A percentile compares a stretch with the other conserved stretches of the same genome.
Evolutionary conservation across 2,329 filamentous ascomycete species (phyloP).

Genomic region (Cryphonectria nitschkei): DNA sequence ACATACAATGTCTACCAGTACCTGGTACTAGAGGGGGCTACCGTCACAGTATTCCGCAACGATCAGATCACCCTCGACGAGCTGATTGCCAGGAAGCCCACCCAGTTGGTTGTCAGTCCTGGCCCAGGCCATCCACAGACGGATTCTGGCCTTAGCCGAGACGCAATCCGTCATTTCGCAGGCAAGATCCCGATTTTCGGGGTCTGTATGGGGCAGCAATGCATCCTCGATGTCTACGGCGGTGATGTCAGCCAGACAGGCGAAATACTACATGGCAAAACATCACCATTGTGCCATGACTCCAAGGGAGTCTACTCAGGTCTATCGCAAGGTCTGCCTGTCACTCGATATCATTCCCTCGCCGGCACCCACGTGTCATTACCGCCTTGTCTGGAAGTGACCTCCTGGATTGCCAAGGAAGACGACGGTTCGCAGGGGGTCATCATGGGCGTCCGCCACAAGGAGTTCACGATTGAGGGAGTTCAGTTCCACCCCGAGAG

Average conservation of each 20-base stretch:
- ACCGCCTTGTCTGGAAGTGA: slow-evolving; percentile 83
- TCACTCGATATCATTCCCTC: slow-evolving; percentile 95
- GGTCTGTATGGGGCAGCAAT: slow-evolving; percentile 99
- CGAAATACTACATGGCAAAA: slow-evolving; percentile 97
- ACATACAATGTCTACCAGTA: slow-evolving; percentile 99
- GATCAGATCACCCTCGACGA: slow-evolving; percentile 88
- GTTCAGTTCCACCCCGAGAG: slow-evolving; percentile 99
- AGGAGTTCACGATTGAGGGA: slow-evolving; percentile 86
- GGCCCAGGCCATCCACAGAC: slow-evolving; percentile 90
- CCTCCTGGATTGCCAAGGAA: slow-evolving; percentile 81
- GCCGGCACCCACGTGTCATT: slow-evolving; percentile 89
- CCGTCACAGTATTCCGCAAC: slow-evolving; percentile 87
- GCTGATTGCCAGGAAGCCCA: slow-evolving; percentile 80
- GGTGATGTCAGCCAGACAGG: slow-evolving; percentile 90
- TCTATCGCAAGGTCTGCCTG: slow-evolving; percentile 78
- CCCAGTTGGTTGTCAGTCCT: slow-evolving; percentile 92
- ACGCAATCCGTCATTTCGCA: slow-evolving; percentile 86
- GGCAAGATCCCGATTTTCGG: slow-evolving; percentile 95
- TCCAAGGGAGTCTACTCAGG: slow-evolving; percentile 86
- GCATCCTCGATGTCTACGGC: slow-evolving; percentile 92
- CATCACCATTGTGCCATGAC: slow-evolving; percentile 87
- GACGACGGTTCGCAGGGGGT: slow-evolving; percentile 82
- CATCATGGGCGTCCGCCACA: slow-evolving; percentile 97
- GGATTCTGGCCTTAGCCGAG: slow-evolving; percentile 91
- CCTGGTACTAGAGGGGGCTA: slow-evolving; percentile 91